These are phyloP conservation scores for Conringia planisiliqua DNA, from an alignment of 345 rosid genomes.

Conservation along the genomic window DNA sequence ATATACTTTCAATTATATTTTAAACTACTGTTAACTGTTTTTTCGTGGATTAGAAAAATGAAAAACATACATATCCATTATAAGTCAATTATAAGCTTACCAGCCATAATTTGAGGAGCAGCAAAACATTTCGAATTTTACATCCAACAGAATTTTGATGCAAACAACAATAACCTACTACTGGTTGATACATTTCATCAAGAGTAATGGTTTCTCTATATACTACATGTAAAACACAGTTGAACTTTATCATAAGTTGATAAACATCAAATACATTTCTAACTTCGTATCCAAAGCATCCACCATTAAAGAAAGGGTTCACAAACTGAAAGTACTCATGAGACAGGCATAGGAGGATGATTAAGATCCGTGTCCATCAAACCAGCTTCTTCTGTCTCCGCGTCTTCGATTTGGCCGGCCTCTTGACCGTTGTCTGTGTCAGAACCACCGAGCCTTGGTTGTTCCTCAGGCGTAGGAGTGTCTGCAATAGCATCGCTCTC, in stretches of 20 bases:
- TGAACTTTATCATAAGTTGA: background rate
- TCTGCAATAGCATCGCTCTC: slow-evolving; percentile 51
- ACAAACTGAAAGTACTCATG: slow-evolving; percentile 11
- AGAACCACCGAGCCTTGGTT: slow-evolving; percentile 68
- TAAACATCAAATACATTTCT: background rate
- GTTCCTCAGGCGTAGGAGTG: slow-evolving; percentile 68
- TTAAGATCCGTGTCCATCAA: slow-evolving; percentile 29
- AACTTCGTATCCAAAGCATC: slow-evolving; percentile 1
- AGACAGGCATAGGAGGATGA: slow-evolving; percentile 12
- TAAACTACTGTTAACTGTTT: background rate
- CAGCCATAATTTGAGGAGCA: background rate
- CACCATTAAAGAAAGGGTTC: background rate
- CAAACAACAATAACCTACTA: background rate
- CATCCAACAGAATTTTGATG: background rate
- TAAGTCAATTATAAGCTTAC: background rate
- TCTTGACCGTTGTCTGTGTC: slow-evolving; percentile 73
- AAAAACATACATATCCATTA: background rate
- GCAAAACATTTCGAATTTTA: background rate
- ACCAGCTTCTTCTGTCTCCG: slow-evolving; percentile 76
- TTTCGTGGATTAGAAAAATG: background rate
- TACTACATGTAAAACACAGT: background rate
- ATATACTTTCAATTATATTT: background rate
- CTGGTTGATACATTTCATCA: background rate
- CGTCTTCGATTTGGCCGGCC: slow-evolving; percentile 69
- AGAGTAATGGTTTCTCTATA: background rate